These are phyloP conservation scores for Fusarium sp. DNA, from an alignment of 2,329 filamentous ascomycete species.

Conservation along the genomic window DNA sequence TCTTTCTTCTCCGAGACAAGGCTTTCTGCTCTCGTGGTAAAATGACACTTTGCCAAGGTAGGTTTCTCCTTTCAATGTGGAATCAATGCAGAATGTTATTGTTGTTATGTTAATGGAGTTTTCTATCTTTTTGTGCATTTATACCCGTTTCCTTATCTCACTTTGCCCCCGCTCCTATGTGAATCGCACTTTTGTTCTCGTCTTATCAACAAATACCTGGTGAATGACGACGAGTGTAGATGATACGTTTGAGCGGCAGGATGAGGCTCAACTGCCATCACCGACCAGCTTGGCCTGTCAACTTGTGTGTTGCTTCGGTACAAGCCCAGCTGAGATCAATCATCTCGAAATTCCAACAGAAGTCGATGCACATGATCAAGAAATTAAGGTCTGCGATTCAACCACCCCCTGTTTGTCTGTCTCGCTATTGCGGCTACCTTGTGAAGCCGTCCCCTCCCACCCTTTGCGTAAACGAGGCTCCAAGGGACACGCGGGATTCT, in stretches of 20 bases:
- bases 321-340: constrained; percentile 25
- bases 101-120: no score
- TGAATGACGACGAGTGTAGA: neutral
- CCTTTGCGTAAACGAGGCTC: constrained; percentile 23
- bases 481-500: constrained; percentile 1
- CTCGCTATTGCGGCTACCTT: constrained; percentile 15
- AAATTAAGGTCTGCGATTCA: neutral
- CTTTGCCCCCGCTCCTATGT: neutral
- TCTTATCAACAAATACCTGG: neutral
- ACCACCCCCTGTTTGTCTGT: constrained; percentile 7
- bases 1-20: neutral
- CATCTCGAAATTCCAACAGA: neutral
- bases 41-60: no score
- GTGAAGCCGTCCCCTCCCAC: neutral
- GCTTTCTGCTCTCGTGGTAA: no score
- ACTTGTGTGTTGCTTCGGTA: constrained; percentile 8
- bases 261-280: constrained; percentile 26
- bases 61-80: no score
- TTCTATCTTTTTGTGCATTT: no score
- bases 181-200: neutral
- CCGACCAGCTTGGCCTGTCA: neutral
- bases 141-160: neutral
- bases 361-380: neutral
- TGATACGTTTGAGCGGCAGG: neutral
- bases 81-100: no score